Conservation (phyloP, 2,329 filamentous ascomycete species). For the Cytospora piceicola region DNA sequence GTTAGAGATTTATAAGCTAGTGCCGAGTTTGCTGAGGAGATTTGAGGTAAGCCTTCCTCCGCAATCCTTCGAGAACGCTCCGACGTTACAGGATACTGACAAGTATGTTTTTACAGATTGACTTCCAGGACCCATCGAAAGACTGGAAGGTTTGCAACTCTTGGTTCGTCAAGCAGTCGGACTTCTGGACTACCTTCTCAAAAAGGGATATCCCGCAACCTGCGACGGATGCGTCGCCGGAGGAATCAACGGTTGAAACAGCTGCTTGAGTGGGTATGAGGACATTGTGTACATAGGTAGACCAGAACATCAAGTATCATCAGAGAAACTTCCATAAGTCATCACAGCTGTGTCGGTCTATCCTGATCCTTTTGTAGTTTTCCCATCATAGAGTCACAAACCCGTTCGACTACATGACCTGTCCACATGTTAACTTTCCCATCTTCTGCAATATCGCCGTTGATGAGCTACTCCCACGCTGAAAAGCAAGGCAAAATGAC, state of each 20-base stretch:
- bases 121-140: constrained; percentile 55
- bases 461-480: no score
- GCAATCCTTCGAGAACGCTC: constrained; percentile 48
- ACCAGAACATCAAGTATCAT: no score
- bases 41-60: constrained; percentile 57
- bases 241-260: background rate
- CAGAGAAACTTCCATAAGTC: no score
- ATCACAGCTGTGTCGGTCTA: no score
- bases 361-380: no score
- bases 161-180: constrained; percentile 66
- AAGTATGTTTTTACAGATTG: constrained; percentile 46
- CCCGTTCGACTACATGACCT: no score
- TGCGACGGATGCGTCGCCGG: constrained; percentile 19
- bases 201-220: constrained; percentile 49
- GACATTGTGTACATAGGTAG: no score
- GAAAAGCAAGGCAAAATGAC: no score
- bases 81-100: constrained; percentile 34
- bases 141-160: constrained; percentile 65
- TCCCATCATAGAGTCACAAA: no score
- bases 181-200: constrained; percentile 54
- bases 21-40: constrained; percentile 63
- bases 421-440: no score
- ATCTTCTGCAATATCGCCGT: no score
- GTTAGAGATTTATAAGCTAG: constrained; percentile 66
- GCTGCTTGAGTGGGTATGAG: background rate